Evolutionary conservation across 306 rosid species (phyloP).

Genomic region (Leucaena leucocephala): DNA sequence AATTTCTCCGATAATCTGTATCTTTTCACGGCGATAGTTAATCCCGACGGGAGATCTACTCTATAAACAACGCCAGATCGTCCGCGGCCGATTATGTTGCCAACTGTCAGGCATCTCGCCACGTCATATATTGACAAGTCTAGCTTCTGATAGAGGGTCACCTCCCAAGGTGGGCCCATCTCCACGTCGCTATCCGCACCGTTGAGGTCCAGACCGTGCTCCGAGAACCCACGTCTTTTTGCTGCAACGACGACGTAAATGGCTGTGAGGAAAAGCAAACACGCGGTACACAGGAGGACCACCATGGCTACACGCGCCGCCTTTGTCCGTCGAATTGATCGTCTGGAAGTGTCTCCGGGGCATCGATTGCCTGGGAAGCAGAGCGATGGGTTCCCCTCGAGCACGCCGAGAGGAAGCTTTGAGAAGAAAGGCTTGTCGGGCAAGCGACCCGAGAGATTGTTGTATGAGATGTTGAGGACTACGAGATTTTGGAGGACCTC

Average conservation of each 20-base stretch:
- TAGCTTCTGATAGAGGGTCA: slow-evolving; percentile 89
- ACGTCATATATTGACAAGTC: slow-evolving; percentile 79
- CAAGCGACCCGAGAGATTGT: slow-evolving; percentile 73
- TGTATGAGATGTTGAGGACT: slow-evolving; percentile 77
- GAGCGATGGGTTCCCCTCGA: slow-evolving; percentile 73
- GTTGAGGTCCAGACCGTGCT: slow-evolving; percentile 46
- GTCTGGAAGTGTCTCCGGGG: not conserved
- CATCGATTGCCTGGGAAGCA: slow-evolving; percentile 67
- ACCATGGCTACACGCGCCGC: slow-evolving; percentile 88
- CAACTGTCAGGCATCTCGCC: slow-evolving; percentile 56
- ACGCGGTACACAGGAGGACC: slow-evolving; percentile 69
- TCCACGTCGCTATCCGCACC: slow-evolving; percentile 62
- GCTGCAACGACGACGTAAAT: slow-evolving; percentile 62
- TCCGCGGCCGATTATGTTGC: slow-evolving; percentile 74
- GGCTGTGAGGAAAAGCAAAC: slow-evolving; percentile 71
- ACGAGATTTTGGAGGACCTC: slow-evolving; percentile 79
- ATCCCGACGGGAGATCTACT: slow-evolving; percentile 53
- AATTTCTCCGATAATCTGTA: slow-evolving; percentile 61
- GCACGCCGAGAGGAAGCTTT: slow-evolving; percentile 70
- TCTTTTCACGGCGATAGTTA: slow-evolving; percentile 66
- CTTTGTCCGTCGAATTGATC: slow-evolving; percentile 37
- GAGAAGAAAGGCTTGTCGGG: slow-evolving; percentile 86
- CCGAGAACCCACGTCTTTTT: slow-evolving; percentile 49
- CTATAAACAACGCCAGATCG: slow-evolving; percentile 82
- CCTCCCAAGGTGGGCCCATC: slow-evolving; percentile 90